Evolutionary conservation across 148 eudicot species (phyloP).

Genomic region (Linanthus parryae): DNA sequence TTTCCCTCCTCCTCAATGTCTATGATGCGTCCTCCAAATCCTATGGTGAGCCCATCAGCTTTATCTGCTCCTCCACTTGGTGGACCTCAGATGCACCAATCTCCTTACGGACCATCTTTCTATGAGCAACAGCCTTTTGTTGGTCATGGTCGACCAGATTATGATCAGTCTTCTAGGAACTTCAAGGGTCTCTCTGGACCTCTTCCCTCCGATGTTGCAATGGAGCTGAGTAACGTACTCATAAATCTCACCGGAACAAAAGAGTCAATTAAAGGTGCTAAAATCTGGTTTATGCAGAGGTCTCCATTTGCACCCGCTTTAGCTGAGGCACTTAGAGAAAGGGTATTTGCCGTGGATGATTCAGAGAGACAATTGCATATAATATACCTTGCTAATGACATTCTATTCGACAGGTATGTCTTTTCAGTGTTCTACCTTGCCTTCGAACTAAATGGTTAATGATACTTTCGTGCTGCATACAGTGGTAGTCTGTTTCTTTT

Average conservation of each 20-base stretch:
- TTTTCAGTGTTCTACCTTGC: background rate
- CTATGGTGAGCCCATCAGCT: constrained; percentile 38
- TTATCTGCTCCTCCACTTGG: constrained; percentile 40
- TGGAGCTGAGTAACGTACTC: constrained; percentile 86
- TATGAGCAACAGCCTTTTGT: constrained; percentile 62
- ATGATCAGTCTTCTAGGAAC: constrained; percentile 56
- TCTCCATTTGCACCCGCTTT: constrained; percentile 78
- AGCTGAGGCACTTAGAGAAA: constrained; percentile 87
- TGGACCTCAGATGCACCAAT: constrained; percentile 57
- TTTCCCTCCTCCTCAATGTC: constrained; percentile 54
- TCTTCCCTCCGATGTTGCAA: constrained; percentile 87
- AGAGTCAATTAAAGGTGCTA: constrained; percentile 95
- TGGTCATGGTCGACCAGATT: constrained; percentile 66
- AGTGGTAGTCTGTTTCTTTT: too few species aligned
- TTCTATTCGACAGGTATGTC: constrained; percentile 83
- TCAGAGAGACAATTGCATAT: constrained; percentile 90
- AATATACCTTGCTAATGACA: constrained; percentile 92
- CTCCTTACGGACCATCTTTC: constrained; percentile 55
- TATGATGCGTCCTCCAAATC: constrained; percentile 63
- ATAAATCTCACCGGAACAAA: constrained; percentile 80
- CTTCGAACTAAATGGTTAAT: too few species aligned
- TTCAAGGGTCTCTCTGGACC: constrained; percentile 79
- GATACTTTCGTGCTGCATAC: too few species aligned
- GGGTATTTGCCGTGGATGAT: constrained; percentile 65
- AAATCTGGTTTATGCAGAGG: constrained; percentile 98